Evolutionary conservation across 2,329 filamentous ascomycete species (phyloP).

Genomic region (Alternaria postmessia): DNA sequence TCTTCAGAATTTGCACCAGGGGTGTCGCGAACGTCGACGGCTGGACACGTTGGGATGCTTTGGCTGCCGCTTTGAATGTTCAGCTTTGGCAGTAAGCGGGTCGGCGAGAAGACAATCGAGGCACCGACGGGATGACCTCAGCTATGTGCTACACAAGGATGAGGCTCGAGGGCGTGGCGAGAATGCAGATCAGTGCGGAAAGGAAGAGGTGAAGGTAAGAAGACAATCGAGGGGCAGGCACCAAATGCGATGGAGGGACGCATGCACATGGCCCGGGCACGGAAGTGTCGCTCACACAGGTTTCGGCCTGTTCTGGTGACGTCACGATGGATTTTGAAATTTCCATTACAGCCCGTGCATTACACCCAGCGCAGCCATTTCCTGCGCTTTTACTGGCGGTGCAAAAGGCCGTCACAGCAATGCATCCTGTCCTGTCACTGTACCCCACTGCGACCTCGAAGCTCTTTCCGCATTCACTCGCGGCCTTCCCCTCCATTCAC

Average conservation of each 20-base stretch:
- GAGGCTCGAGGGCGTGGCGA: constrained; percentile 32
- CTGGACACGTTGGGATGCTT: constrained; percentile 1
- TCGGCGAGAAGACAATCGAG: constrained; percentile 28
- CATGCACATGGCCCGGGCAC: constrained; percentile 15
- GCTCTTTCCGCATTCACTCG: not conserved
- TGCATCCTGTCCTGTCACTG: not conserved
- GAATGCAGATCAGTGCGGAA: constrained; percentile 35
- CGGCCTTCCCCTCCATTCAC: constrained; percentile 12
- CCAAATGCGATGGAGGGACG: constrained; percentile 16
- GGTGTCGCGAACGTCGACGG: not conserved
- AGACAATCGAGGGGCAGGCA: constrained; percentile 19
- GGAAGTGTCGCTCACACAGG: constrained; percentile 18
- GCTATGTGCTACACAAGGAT: constrained; percentile 26
- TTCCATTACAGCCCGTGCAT: constrained; percentile 25
- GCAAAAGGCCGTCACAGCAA: constrained; percentile 1
- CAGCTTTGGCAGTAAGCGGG: constrained; percentile 18
- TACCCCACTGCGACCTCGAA: constrained; percentile 9
- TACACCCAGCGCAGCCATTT: constrained; percentile 3
- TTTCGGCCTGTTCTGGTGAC: constrained; percentile 21
- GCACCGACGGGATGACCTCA: constrained; percentile 20
- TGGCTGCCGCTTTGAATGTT: constrained; percentile 10
- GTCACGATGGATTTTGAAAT: constrained; percentile 25
- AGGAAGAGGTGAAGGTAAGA: constrained; percentile 21
- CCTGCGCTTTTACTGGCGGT: constrained; percentile 1
- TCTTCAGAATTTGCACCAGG: constrained; percentile 18